Evolutionary conservation across 1,139 yeast species (phyloP).

Genomic region (Candida labiduridarum): DNA sequence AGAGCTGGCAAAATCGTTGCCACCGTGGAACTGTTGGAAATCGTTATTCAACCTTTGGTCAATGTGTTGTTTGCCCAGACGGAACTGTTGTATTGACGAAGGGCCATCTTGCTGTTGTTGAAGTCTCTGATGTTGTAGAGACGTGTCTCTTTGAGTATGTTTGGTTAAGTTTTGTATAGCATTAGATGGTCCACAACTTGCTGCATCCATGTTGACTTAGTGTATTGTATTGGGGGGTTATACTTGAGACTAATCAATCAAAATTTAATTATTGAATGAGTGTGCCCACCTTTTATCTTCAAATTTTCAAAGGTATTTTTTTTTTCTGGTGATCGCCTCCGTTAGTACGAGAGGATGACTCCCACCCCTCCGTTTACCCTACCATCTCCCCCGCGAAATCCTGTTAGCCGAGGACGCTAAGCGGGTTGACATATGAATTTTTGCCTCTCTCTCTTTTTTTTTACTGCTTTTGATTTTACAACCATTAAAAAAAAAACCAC

Average conservation of each 20-base stretch:
- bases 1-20: slow-evolving; percentile 23
- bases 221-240: slow-evolving; percentile 4
- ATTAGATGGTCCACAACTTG: slow-evolving; percentile 41
- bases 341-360: too few relatives aligned
- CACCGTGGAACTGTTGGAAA: slow-evolving; percentile 33
- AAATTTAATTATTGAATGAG: background rate
- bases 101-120: slow-evolving; percentile 12
- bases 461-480: background rate
- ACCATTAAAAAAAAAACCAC: background rate
- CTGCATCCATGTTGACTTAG: slow-evolving; percentile 31
- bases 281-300: background rate
- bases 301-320: too few relatives aligned
- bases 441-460: background rate
- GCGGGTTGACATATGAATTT: background rate
- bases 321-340: background rate
- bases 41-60: slow-evolving; percentile 38
- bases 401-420: background rate
- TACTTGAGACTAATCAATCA: background rate
- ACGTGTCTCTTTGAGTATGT: slow-evolving; percentile 36
- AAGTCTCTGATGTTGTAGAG: slow-evolving; percentile 32
- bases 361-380: too few relatives aligned
- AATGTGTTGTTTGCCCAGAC: slow-evolving; percentile 16
- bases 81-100: slow-evolving; percentile 13
- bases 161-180: slow-evolving; percentile 36
- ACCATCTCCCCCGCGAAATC: too few relatives aligned